These are phyloP conservation scores for Xylaria sp. DNA, from an alignment of 2,329 filamentous ascomycete species.

Conservation along the genomic window DNA sequence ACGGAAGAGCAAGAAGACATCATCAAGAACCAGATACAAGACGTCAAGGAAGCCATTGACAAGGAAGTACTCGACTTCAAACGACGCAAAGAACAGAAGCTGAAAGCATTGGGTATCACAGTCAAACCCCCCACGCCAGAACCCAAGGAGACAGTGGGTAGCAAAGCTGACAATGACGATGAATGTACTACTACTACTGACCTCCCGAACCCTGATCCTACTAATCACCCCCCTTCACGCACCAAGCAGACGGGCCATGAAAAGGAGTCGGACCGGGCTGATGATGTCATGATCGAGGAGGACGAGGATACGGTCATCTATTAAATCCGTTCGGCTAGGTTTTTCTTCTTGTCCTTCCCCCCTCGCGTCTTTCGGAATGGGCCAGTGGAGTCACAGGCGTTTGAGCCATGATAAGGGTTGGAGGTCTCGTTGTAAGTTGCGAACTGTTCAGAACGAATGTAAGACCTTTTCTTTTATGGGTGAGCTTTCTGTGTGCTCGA, in stretches of 20 bases:
- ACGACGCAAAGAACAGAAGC: conserved; percentile 46
- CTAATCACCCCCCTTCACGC: conserved; percentile 39
- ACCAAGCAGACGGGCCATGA: conserved; percentile 37
- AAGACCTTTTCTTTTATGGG: conserved; percentile 6
- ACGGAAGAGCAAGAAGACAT: conserved; percentile 67
- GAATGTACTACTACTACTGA: conserved; percentile 43
- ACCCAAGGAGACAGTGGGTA: conserved; percentile 47
- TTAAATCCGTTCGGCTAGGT: conserved; percentile 43
- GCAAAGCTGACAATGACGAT: conserved; percentile 45
- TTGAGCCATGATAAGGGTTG: conserved; percentile 7
- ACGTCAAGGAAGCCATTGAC: conserved; percentile 64
- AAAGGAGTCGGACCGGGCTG: conserved; percentile 64
- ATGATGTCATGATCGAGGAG: conserved; percentile 78
- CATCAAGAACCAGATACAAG: conserved; percentile 71
- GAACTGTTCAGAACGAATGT: conserved; percentile 11
- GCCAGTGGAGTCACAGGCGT: conserved; percentile 12
- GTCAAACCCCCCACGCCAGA: conserved; percentile 34
- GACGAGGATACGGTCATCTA: conserved; percentile 93
- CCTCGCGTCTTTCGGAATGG: conserved; percentile 7
- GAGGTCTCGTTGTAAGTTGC: conserved; percentile 17
- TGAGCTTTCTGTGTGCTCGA: conserved; percentile 6
- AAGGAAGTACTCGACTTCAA: conserved; percentile 68
- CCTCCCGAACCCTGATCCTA: conserved; percentile 40
- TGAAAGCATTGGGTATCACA: conserved; percentile 41
- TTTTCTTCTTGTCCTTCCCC: conserved; percentile 2